Evolutionary conservation across 164 flowering plant genomes (phyloP).

Genomic region (Annona squamosa): DNA sequence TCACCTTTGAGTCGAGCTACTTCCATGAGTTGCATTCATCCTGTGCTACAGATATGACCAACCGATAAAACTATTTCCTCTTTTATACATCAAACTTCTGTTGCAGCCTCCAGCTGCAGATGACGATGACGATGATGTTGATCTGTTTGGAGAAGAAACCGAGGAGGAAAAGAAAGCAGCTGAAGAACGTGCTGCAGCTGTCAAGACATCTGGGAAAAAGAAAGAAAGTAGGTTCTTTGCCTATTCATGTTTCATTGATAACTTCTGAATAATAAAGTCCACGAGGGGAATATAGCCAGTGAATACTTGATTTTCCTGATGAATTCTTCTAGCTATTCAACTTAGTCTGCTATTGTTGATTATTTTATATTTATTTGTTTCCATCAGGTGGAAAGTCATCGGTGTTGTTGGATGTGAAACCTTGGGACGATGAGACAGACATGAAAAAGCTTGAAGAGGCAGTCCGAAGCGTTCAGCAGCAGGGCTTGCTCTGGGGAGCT

Average conservation of each 20-base stretch:
- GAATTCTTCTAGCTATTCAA: background rate
- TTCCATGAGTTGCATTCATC: background rate
- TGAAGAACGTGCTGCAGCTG: slow-evolving; percentile 79
- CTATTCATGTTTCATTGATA: background rate
- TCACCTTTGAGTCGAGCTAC: background rate
- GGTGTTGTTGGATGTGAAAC: slow-evolving; percentile 75
- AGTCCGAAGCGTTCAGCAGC: slow-evolving; percentile 59
- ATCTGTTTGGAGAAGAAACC: slow-evolving; percentile 95
- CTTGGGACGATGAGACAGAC: slow-evolving; percentile 96
- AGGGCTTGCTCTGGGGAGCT: slow-evolving; percentile 43
- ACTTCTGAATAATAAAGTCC: background rate
- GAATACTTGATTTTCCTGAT: background rate
- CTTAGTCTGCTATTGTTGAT: background rate
- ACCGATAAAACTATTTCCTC: background rate
- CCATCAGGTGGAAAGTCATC: slow-evolving; percentile 90
- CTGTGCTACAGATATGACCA: background rate
- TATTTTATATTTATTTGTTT: background rate
- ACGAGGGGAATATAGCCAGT: background rate
- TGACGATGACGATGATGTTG: slow-evolving; percentile 79
- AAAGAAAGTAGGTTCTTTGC: slow-evolving; percentile 60
- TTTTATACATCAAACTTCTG: background rate
- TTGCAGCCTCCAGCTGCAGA: slow-evolving; percentile 54
- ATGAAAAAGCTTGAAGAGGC: slow-evolving; percentile 83
- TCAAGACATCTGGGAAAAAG: slow-evolving; percentile 79
- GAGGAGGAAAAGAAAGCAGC: slow-evolving; percentile 98